Percentiles rank a stretch among this genome's conserved stretches.
Conservation (phyloP, 768 basidiomycete genomes). For the Pholiota molesta region DNA sequence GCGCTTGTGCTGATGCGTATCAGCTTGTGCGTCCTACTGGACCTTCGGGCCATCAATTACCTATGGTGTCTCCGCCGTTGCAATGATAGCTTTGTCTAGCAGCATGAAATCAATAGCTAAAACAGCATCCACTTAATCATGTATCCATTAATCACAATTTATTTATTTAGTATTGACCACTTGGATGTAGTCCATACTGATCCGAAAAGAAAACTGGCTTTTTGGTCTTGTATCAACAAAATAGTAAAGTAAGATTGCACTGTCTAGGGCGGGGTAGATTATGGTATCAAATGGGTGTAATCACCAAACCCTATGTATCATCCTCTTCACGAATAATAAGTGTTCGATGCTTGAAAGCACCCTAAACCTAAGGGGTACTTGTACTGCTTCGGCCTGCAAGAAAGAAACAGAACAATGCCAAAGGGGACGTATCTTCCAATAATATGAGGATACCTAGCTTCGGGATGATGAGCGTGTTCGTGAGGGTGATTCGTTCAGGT, state of each 20-base stretch:
- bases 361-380: not conserved
- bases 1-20: slow-evolving; percentile 1
- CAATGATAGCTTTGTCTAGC: slow-evolving; percentile 63
- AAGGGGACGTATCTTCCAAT: not conserved
- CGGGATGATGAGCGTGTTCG: slow-evolving; percentile 25
- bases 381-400: not conserved
- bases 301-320: not conserved
- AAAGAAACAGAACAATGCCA: too few relatives aligned
- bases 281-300: slow-evolving; percentile 8
- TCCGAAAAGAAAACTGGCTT: not conserved
- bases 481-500: slow-evolving; percentile 20
- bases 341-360: not conserved
- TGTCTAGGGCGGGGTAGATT: slow-evolving; percentile 4
- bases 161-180: slow-evolving; percentile 16
- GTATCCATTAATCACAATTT: slow-evolving; percentile 8
- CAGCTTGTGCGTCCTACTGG: slow-evolving; percentile 89
- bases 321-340: slow-evolving; percentile 2
- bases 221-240: not conserved
- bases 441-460: not conserved
- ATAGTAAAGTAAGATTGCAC: not conserved
- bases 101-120: slow-evolving; percentile 56
- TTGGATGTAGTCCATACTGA: not conserved
- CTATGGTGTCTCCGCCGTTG: slow-evolving; percentile 64
- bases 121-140: slow-evolving; percentile 34
- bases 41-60: slow-evolving; percentile 82